These are phyloP conservation scores for Scolecobasidium constrictum DNA, from an alignment of 2,329 filamentous ascomycete genomes.

Conservation along the genomic window DNA sequence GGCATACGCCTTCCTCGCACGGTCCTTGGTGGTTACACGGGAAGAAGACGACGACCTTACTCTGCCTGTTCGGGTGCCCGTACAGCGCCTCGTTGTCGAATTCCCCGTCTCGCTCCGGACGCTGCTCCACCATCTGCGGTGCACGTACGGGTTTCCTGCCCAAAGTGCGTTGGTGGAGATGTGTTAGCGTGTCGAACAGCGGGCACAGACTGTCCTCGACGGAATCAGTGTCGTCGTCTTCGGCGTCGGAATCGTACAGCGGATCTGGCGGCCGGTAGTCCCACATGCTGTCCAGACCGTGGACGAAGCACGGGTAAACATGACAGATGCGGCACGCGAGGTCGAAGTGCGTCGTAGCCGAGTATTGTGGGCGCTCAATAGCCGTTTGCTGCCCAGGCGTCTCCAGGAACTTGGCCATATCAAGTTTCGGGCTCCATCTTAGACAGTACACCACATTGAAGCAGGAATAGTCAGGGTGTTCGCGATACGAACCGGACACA, in stretches of 20 bases:
- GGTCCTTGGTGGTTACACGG: slow-evolving; percentile 61
- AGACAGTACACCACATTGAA: background rate
- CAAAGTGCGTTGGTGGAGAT: background rate
- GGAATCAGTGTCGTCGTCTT: slow-evolving; percentile 13
- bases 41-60: background rate
- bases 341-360: background rate
- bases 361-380: background rate
- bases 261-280: background rate
- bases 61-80: background rate
- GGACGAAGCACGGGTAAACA: background rate
- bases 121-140: no score
- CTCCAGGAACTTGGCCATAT: background rate
- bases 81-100: background rate
- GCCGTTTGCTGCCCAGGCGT: background rate
- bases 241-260: slow-evolving; percentile 10
- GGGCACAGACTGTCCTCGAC: background rate
- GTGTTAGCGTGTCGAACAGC: background rate
- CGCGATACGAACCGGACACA: background rate
- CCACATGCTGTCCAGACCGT: background rate
- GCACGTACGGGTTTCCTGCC: background rate
- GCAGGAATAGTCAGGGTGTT: background rate
- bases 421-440: background rate
- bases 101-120: background rate
- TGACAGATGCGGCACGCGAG: slow-evolving; percentile 6
- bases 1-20: slow-evolving; percentile 51